phyloP scores from a whole-genome alignment of 139 green algal genomes.

The Mesostigma viride region DNA sequence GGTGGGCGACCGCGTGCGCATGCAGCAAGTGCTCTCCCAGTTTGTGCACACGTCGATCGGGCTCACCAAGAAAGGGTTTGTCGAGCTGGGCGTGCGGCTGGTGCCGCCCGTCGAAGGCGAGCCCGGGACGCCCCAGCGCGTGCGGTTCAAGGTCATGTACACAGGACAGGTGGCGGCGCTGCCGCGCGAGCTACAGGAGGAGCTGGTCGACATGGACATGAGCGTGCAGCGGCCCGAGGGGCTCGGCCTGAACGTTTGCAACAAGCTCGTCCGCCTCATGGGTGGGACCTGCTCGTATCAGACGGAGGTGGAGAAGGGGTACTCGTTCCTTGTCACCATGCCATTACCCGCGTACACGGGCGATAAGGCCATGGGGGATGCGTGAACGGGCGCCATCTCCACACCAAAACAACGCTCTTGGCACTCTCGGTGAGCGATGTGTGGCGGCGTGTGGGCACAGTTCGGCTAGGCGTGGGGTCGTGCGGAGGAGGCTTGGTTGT shows the following conservation, averaged over 20 bases:
- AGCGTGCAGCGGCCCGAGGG: neutral
- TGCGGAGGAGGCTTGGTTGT: no score
- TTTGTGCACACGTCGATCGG: neutral
- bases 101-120: neutral
- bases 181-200: neutral
- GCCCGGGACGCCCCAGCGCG: neutral
- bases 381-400: no score
- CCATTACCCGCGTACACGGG: no score
- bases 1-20: neutral
- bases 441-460: no score
- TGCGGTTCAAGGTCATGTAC: conserved; percentile 1
- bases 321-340: conserved; percentile 29
- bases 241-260: conserved; percentile 30
- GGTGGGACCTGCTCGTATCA: conserved; percentile 25
- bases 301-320: conserved; percentile 25
- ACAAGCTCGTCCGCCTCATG: conserved; percentile 30
- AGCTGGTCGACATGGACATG: neutral
- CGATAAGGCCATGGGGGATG: no score
- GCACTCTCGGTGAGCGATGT: no score
- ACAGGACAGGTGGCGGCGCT: neutral
- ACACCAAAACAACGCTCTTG: no score
- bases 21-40: neutral
- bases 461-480: no score
- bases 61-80: neutral
- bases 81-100: neutral